phyloP scores from a whole-genome alignment of 2,329 filamentous ascomycete genomes.

The Cercospora nicotianae region DNA sequence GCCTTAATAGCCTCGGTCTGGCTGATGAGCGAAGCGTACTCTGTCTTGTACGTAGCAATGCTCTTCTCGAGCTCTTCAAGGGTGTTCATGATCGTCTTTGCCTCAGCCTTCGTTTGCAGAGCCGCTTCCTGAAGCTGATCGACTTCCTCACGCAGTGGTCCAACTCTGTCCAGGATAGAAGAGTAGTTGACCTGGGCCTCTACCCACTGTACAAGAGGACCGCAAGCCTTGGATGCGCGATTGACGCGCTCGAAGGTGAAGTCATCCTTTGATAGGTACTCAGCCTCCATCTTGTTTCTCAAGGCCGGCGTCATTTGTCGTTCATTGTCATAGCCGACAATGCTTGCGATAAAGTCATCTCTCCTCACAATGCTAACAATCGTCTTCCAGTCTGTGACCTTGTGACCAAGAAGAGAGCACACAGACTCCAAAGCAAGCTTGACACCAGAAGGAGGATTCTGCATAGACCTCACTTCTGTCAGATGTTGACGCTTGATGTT shows the following conservation, averaged over 20 bases:
- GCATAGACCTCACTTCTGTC: constrained; percentile 96
- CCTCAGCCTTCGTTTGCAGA: constrained; percentile 88
- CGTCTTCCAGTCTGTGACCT: constrained; percentile 84
- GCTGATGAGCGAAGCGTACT: constrained; percentile 93
- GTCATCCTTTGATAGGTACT: constrained; percentile 88
- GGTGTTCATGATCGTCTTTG: constrained; percentile 84
- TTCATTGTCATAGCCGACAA: constrained; percentile 96
- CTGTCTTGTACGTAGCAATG: constrained; percentile 91
- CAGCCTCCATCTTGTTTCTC: constrained; percentile 84
- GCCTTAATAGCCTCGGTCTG: constrained; percentile 96
- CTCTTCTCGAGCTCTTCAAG: constrained; percentile 82
- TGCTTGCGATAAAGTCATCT: constrained; percentile 97
- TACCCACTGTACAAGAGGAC: constrained; percentile 95
- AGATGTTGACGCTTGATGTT: constrained; percentile 98
- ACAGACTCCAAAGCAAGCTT: constrained; percentile 93
- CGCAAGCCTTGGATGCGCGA: constrained; percentile 93
- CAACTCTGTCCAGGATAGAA: constrained; percentile 92
- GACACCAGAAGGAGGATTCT: constrained; percentile 85
- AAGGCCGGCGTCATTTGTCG: constrained; percentile 84
- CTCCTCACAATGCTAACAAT: constrained; percentile 84
- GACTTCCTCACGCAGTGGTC: constrained; percentile 88
- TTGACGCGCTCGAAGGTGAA: constrained; percentile 97
- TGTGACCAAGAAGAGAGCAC: constrained; percentile 89
- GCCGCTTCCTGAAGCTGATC: constrained; percentile 82
- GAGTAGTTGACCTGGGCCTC: constrained; percentile 95